These are phyloP conservation scores for Pyricularia sp. DNA, from an alignment of 2,329 filamentous ascomycete species.

Conservation along the genomic window DNA sequence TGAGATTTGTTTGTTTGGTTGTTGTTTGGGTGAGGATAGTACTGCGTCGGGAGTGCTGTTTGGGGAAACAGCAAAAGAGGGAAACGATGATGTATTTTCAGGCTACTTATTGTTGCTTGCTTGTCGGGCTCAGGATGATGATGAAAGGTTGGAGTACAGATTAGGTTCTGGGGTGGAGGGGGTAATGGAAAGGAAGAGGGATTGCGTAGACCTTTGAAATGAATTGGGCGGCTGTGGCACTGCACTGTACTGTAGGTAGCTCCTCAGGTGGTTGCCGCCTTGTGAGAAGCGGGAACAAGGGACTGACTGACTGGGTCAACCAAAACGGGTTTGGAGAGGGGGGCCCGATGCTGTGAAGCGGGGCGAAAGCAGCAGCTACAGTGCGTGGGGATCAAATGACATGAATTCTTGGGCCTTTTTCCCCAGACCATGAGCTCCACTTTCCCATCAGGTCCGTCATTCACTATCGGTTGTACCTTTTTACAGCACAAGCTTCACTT, in stretches of 20 bases:
- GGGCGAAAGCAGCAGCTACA: background rate
- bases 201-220: slow-evolving; percentile 1
- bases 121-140: background rate
- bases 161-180: background rate
- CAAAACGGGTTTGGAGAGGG: background rate
- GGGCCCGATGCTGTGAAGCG: background rate
- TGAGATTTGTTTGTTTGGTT: background rate
- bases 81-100: background rate
- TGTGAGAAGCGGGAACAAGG: background rate
- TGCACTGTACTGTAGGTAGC: background rate
- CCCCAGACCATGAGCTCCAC: background rate
- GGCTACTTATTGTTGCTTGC: background rate
- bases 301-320: background rate
- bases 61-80: background rate
- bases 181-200: background rate
- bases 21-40: slow-evolving; percentile 8
- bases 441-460: background rate
- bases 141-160: background rate
- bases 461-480: background rate
- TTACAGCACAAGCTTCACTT: background rate
- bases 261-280: background rate
- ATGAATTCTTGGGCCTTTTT: background rate
- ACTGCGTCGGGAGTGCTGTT: background rate
- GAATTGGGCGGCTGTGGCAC: background rate
- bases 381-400: background rate